A percentile compares a stretch with the other conserved stretches of the same genome.
Conservation (phyloP, 129 eudicot species). For the sunflower (Helianthus annuus) region DNA sequence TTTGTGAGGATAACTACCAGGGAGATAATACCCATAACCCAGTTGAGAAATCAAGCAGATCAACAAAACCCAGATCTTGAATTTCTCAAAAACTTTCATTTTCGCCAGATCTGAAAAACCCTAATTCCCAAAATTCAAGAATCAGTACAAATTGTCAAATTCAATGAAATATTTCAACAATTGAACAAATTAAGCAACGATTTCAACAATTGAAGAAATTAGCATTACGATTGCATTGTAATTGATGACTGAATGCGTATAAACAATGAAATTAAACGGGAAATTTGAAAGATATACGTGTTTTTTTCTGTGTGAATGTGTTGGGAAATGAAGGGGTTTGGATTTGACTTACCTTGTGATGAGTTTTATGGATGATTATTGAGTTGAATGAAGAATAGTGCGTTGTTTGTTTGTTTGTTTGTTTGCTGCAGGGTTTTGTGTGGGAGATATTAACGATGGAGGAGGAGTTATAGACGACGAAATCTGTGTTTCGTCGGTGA, state of each 20-base stretch:
- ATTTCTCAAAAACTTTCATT: neutral
- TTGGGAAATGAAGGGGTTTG: neutral
- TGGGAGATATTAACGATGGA: neutral
- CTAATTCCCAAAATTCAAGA: neutral
- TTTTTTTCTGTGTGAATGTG: too few species aligned
- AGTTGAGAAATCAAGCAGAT: neutral
- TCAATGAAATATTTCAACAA: neutral
- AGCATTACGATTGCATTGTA: neutral
- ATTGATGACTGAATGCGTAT: neutral
- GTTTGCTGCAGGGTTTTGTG: neutral
- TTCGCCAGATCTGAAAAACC: conserved; percentile 4
- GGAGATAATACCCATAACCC: conserved; percentile 3
- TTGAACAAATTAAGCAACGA: neutral
- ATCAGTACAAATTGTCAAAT: neutral
- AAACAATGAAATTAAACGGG: neutral
- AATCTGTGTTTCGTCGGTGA: neutral
- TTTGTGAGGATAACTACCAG: conserved; percentile 4
- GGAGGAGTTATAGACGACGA: neutral
- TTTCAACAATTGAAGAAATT: neutral
- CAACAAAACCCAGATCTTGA: conserved; percentile 6
- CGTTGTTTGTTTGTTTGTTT: neutral
- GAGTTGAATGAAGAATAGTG: neutral
- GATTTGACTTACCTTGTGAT: neutral
- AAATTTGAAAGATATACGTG: too few species aligned
- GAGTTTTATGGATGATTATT: neutral